These are phyloP conservation scores for Fusarium odoratissimum DNA, from an alignment of 2,329 filamentous ascomycete genomes.

Conservation along the genomic window DNA sequence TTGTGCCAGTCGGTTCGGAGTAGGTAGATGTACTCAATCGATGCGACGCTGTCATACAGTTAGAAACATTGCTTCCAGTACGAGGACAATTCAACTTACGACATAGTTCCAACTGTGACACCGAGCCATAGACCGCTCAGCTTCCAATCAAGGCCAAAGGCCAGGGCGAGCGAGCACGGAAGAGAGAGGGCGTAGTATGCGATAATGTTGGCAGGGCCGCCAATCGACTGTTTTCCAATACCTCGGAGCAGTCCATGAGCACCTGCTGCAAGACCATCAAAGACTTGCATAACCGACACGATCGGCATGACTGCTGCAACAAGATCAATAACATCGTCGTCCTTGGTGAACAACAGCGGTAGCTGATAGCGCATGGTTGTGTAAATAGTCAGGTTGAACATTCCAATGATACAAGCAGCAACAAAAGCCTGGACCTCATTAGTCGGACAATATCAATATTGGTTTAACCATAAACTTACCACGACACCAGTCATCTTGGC, in stretches of 20 bases:
- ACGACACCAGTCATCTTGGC: constrained; percentile 86
- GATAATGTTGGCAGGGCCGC: constrained; percentile 87
- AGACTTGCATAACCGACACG: constrained; percentile 89
- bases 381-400: constrained; percentile 81
- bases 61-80: background rate
- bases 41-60: constrained; percentile 57
- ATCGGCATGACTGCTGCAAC: constrained; percentile 80
- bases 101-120: constrained; percentile 75
- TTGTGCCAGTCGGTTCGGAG: constrained; percentile 65
- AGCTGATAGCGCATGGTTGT: constrained; percentile 77
- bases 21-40: constrained; percentile 66
- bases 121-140: constrained; percentile 86
- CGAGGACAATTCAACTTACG: constrained; percentile 56
- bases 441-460: background rate
- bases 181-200: constrained; percentile 89
- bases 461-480: constrained; percentile 53
- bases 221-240: constrained; percentile 88
- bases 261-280: constrained; percentile 82
- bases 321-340: constrained; percentile 74
- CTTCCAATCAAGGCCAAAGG: constrained; percentile 81
- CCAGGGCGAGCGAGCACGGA: constrained; percentile 82
- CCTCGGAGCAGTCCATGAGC: constrained; percentile 89
- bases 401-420: constrained; percentile 75
- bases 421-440: constrained; percentile 63
- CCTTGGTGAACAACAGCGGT: constrained; percentile 81